Base-by-base conservation (phyloP, 2,329 filamentous ascomycete genomes). In the Monosporascus sp. region DNA sequence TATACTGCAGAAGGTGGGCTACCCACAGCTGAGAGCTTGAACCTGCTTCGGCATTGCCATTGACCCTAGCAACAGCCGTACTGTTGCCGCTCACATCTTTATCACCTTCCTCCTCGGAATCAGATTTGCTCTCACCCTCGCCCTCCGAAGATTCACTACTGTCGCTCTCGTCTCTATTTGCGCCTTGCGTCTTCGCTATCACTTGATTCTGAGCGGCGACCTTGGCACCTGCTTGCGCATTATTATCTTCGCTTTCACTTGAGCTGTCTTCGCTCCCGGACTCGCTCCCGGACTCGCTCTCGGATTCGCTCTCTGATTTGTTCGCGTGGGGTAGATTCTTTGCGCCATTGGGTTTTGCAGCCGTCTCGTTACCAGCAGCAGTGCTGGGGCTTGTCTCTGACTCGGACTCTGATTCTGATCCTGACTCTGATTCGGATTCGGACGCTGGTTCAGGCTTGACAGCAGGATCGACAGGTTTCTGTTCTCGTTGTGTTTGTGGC, bases 161-260 rank as follows among this genome's bases (percentile, higher is more conserved):
- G 2, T 60, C 55, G 26, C 52, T 49, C 7, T 46, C 50, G 17
- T 8, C 45, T 22, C 37, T 45, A 44, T 31, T n/a, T 24, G 35
- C 66, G 14, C 8, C 43, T 9, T 49, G 20, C 20, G 49, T 44
- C 38, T 49, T 27, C 6, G 38, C 26, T 35, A 37, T 37, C 7
- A 17, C 17, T 20, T 51, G 49, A 7, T 19, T 37, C 26, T 50
- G 26, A n/a, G 20, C n/a, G 7, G 17, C 17, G 11, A 19, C 41
- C 17, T 50, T 53, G 37, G 48, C 51, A 16, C 35, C 40, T 24
- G 37, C 44, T n/a, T 44, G 26, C 27, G 66, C 65, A 19, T 73
- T 65, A 20, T 70, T 69, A 20, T 69, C 68, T 31, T 73, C 71
- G 50, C 69, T 72, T 20, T 67, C 68, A 41, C 60, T 67, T 11